Conservation (phyloP, 352 stramenopile genomes). For the Pythium sp. region DNA sequence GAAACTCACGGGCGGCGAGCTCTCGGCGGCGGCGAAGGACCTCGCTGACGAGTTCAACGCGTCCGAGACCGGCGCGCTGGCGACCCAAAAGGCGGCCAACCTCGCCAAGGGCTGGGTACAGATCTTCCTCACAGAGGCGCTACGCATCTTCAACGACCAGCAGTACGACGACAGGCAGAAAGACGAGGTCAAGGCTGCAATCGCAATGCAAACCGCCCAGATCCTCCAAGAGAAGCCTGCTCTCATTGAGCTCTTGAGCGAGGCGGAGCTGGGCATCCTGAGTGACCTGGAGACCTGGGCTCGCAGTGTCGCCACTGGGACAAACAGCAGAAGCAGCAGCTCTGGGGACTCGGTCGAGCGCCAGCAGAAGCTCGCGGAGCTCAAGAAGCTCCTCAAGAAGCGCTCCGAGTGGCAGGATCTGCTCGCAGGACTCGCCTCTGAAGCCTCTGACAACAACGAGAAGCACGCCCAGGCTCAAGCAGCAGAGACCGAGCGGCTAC, state of each 20-base stretch:
- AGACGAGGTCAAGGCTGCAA: constrained; percentile 16
- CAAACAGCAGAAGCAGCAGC: constrained; percentile 1
- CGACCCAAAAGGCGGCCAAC: constrained; percentile 32
- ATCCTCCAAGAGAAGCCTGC: constrained; percentile 27
- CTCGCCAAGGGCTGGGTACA: constrained; percentile 46
- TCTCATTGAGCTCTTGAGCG: constrained; percentile 34
- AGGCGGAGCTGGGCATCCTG: constrained; percentile 28
- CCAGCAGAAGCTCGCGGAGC: constrained; percentile 41
- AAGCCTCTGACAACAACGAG: neutral
- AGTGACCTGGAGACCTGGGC: constrained; percentile 42
- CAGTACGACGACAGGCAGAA: neutral
- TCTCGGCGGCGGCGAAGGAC: constrained; percentile 32
- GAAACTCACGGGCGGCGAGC: constrained; percentile 24
- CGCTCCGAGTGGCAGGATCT: constrained; percentile 37
- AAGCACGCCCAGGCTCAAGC: constrained; percentile 12
- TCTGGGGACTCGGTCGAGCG: constrained; percentile 12
- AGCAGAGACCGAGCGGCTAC: constrained; percentile 30
- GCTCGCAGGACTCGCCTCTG: constrained; percentile 20
- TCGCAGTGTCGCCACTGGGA: constrained; percentile 18
- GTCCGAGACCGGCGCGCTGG: constrained; percentile 34
- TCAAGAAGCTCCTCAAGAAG: constrained; percentile 64
- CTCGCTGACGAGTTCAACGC: constrained; percentile 57
- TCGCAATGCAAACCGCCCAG: constrained; percentile 32
- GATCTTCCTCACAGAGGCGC: constrained; percentile 42
- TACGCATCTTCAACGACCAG: constrained; percentile 28